Evolutionary conservation across 345 rosid genomes (phyloP), one percentile per base, ranked within the genome.

Genomic region (Boechera stricta): DNA sequence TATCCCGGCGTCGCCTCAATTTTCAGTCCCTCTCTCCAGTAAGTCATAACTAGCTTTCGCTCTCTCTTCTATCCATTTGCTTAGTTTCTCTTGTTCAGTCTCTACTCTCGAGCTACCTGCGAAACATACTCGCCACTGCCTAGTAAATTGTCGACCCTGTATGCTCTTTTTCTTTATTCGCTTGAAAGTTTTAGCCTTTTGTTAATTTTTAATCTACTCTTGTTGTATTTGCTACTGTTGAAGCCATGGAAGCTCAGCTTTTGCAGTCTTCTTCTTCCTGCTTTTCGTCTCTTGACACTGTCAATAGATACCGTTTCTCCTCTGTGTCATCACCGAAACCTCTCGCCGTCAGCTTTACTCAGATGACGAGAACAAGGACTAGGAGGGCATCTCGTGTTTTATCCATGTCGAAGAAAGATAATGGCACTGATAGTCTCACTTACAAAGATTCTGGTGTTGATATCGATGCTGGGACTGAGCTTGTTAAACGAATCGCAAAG

Each of bases 401-500:
- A 28, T 77, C 87, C 0, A 48, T 82, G 76, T 76, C 83, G 4
- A 75, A 79, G 62, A 78, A 58, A 49, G 73, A 65, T 64, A 54
- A 72, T 5, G 74, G 10, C 36, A 55, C 63, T 2, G 80, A 38
- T 53, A 77, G 90, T 31, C 91, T 95, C 16, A 95, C 86, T 0
- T 89, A 92, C 76, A 90, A 90, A 82, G 97, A 85, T 6, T 90
- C 97, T 10, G 96, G 98, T 60, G 97, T 93, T n/a, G 96, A 93
- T 78, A 93, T 91, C 35, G 96, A 95, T 83, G 96, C 99, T 15
- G 97, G 98, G 45, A 53, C 94, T 6, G 97, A 95, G 74, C 99
- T 95, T 59, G 94, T 92, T 52, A 67, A 72, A 68, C 82, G 98
- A 77, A 95, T 92, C 53, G 93, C 94, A 0, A 91, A 90, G 74